phyloP scores from a whole-genome alignment of 805 yeast genomes.

The Schizosaccharomyces octosporus region DNA sequence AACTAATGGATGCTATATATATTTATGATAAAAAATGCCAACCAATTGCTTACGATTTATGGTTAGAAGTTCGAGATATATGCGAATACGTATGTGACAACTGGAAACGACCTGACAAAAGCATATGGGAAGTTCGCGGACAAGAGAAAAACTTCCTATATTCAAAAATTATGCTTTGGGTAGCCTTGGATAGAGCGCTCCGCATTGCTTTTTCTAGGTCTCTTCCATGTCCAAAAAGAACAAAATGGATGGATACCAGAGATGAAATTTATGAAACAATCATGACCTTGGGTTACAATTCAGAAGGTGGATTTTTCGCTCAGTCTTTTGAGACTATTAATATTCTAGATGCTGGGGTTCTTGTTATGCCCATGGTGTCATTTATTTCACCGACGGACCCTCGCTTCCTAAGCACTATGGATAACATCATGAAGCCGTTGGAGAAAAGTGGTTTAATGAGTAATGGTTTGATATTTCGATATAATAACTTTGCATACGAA shows the following conservation, averaged over 20 bases:
- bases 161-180: conserved; percentile 3
- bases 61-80: conserved; percentile 1
- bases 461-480: not conserved
- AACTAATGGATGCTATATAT: conserved; percentile 1
- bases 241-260: not conserved
- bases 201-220: not conserved
- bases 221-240: not conserved
- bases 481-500: not conserved
- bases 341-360: not conserved
- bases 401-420: not conserved
- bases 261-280: not conserved
- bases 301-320: not conserved
- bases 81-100: not conserved
- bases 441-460: not conserved
- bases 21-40: not conserved
- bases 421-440: not conserved
- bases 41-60: not conserved
- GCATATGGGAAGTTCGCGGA: conserved; percentile 1
- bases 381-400: conserved; percentile 1
- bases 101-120: not conserved
- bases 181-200: conserved; percentile 1
- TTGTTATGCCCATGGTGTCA: conserved; percentile 1
- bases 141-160: not conserved
- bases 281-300: not conserved
- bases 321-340: not conserved